Evolutionary conservation across 495 filamentous ascomycete species (phyloP).

Genomic region (Echria macrotheca): DNA sequence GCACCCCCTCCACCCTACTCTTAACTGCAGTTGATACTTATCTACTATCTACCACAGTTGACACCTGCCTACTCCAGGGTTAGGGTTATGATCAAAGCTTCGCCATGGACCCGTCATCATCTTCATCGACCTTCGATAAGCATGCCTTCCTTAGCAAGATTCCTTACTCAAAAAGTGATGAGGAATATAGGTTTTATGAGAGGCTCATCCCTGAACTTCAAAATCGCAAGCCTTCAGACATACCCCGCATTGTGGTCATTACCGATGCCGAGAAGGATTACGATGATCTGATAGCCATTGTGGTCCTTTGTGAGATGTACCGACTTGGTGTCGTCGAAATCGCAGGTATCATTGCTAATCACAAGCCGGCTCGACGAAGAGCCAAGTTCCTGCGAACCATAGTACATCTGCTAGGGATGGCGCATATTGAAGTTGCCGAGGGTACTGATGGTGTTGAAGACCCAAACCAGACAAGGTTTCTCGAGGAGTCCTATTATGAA

Average conservation of each 20-base stretch:
- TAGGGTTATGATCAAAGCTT: too few relatives aligned
- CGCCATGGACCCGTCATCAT: too few relatives aligned
- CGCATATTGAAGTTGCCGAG: slow-evolving; percentile 3
- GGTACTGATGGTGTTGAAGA: slow-evolving; percentile 5
- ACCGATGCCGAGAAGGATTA: slow-evolving; percentile 20
- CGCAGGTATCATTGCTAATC: slow-evolving; percentile 15
- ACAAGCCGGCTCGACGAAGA: slow-evolving; percentile 1
- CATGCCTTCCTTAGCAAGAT: not conserved
- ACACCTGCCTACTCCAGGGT: too few relatives aligned
- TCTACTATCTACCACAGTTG: too few relatives aligned
- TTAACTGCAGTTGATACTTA: too few relatives aligned
- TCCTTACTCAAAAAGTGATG: not conserved
- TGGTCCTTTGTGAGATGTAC: slow-evolving; percentile 19
- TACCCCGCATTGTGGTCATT: slow-evolving; percentile 13
- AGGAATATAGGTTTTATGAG: not conserved
- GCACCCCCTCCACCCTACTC: too few relatives aligned
- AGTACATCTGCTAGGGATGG: slow-evolving; percentile 7
- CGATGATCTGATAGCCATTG: slow-evolving; percentile 17
- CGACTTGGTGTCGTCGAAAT: slow-evolving; percentile 16
- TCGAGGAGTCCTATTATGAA: slow-evolving; percentile 5
- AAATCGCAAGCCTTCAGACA: slow-evolving; percentile 1
- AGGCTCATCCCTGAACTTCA: slow-evolving; percentile 5
- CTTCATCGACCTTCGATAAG: too few relatives aligned
- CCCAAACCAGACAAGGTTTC: not conserved
- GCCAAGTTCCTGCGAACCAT: slow-evolving; percentile 14